Percentiles rank a stretch among this genome's conserved stretches.
Evolutionary conservation across 768 basidiomycete species (phyloP).

Genomic region (Xanthoconium stramineum): DNA sequence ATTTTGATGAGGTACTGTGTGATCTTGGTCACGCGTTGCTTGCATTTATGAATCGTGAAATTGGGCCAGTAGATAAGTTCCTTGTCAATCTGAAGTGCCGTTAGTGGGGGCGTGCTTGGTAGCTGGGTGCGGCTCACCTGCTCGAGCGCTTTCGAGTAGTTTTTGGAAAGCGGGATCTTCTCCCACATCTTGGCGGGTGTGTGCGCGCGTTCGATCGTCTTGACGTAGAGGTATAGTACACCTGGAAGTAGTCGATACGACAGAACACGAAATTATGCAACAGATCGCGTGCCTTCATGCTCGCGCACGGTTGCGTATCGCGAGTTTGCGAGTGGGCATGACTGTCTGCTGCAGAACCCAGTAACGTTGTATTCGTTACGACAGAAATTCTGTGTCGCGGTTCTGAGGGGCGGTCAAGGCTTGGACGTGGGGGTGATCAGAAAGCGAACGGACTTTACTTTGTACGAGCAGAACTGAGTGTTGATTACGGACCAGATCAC

Average conservation of each 20-base stretch:
- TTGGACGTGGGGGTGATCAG: slow-evolving; percentile 1
- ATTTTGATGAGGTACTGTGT: slow-evolving; percentile 99
- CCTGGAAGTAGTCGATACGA: slow-evolving; percentile 42
- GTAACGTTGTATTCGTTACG: slow-evolving; percentile 98
- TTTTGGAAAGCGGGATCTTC: slow-evolving; percentile 85
- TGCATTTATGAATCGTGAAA: slow-evolving; percentile 97
- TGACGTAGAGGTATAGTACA: slow-evolving; percentile 87
- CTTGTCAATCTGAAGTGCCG: slow-evolving; percentile 71
- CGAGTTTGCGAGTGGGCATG: slow-evolving; percentile 97
- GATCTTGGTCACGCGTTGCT: slow-evolving; percentile 98
- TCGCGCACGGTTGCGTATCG: slow-evolving; percentile 98
- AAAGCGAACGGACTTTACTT: slow-evolving; percentile 82
- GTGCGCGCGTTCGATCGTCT: slow-evolving; percentile 97
- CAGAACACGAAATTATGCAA: not conserved
- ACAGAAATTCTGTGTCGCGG: slow-evolving; percentile 96
- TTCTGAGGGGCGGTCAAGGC: slow-evolving; percentile 46
- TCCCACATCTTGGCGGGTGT: slow-evolving; percentile 99
- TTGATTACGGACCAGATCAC: slow-evolving; percentile 98
- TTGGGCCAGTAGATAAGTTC: slow-evolving; percentile 99
- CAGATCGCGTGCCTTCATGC: slow-evolving; percentile 67
- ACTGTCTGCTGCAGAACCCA: slow-evolving; percentile 90
- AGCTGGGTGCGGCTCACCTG: slow-evolving; percentile 55
- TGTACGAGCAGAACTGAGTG: slow-evolving; percentile 96
- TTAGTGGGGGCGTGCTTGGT: not conserved
- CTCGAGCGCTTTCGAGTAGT: slow-evolving; percentile 92